Evolutionary conservation across 805 yeast genomes (phyloP).

Genomic region (Candida montana): DNA sequence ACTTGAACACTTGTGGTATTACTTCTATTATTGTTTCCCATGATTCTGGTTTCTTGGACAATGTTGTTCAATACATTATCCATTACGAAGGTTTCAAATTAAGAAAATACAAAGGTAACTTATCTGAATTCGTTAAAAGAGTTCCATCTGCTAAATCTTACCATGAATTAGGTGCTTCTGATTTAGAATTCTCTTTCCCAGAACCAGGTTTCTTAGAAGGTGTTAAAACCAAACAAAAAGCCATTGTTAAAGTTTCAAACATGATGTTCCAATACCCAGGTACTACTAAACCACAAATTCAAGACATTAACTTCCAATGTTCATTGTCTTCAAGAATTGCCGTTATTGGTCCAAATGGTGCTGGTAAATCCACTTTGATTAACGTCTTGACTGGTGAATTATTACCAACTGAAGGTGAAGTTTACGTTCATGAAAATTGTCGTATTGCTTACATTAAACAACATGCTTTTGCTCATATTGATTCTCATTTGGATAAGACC

Average conservation of each 20-base stretch:
- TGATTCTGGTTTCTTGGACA: conserved; percentile 99
- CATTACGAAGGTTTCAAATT: conserved; percentile 99
- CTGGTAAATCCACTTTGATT: conserved; percentile 99
- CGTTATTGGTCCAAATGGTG: conserved; percentile 99
- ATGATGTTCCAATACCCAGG: conserved; percentile 99
- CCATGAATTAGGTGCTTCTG: conserved; percentile 98
- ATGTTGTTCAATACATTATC: conserved; percentile 95
- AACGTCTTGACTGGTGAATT: conserved; percentile 99
- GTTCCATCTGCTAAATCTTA: conserved; percentile 98
- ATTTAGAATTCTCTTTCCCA: conserved; percentile 95
- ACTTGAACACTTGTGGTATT: conserved; percentile 97
- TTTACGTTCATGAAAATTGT: conserved; percentile 98
- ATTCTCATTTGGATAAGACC: conserved; percentile 97
- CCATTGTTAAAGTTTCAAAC: conserved; percentile 95
- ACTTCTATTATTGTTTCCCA: conserved; percentile 98
- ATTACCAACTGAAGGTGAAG: conserved; percentile 97
- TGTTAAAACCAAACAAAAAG: conserved; percentile 99
- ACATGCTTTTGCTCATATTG: conserved; percentile 99
- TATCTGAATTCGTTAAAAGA: conserved; percentile 96
- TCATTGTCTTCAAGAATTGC: conserved; percentile 99
- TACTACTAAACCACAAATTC: conserved; percentile 91
- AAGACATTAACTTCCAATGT: conserved; percentile 95
- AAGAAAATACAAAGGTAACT: conserved; percentile 99
- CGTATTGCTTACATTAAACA: conserved; percentile 99
- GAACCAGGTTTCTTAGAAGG: conserved; percentile 99